Conservation (phyloP, 345 rosid genomes). For the Capsella bursapastoris region DNA sequence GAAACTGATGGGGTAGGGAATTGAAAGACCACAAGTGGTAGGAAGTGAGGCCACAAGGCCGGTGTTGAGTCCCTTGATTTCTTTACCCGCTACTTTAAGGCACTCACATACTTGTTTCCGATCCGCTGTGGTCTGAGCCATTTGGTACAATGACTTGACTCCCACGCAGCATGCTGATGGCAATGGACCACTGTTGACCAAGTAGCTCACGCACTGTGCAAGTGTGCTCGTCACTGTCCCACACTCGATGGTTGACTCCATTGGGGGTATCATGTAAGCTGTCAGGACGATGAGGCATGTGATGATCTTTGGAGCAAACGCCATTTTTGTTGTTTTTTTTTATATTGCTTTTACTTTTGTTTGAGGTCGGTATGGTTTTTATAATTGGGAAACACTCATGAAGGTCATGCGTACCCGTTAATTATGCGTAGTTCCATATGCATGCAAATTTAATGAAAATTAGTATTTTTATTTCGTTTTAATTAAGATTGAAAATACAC, state of each 20-base stretch:
- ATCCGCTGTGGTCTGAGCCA: conserved; percentile 55
- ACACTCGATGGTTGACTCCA: conserved; percentile 45
- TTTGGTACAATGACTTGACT: conserved; percentile 37
- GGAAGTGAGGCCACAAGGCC: conserved; percentile 50
- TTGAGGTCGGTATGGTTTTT: conserved; percentile 33
- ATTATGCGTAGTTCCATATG: conserved; percentile 39
- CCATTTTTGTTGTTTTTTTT: conserved; percentile 29
- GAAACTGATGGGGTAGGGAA: conserved; percentile 67
- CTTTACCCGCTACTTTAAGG: conserved; percentile 39
- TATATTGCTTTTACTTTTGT: neutral
- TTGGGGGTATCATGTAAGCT: conserved; percentile 29
- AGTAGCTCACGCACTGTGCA: conserved; percentile 46
- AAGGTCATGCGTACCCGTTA: conserved; percentile 41
- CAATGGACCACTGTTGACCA: conserved; percentile 31
- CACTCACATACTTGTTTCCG: conserved; percentile 58
- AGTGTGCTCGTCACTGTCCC: conserved; percentile 42
- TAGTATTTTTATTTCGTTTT: neutral
- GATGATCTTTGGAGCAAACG: conserved; percentile 37
- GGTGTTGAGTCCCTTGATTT: conserved; percentile 25
- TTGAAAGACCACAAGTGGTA: conserved; percentile 48
- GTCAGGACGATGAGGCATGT: conserved; percentile 36
- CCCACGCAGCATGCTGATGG: conserved; percentile 55
- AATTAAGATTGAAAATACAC: neutral
- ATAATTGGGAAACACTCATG: conserved; percentile 33
- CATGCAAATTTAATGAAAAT: conserved; percentile 33